Evolutionary conservation across 345 rosid genomes (phyloP), one percentile per base, ranked within the genome.

Genomic region (Populus ilicifolia): DNA sequence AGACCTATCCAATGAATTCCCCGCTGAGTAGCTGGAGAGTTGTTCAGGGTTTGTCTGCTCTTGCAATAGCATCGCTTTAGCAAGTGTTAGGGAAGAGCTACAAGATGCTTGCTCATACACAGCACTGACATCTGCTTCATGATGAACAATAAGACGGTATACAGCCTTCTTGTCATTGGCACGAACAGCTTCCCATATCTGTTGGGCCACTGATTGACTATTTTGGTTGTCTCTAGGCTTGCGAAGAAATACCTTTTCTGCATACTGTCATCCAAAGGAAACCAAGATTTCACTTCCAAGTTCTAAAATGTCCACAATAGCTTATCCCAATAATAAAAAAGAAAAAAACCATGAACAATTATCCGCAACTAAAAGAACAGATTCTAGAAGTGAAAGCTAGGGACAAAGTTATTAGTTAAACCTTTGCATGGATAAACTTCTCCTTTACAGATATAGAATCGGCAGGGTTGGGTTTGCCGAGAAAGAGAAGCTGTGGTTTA

Each of bases 341-440:
- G 11, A 23, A 59, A 10, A 68, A 54, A 76, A 68, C 73, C 68
- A 77, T 39, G 39, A 35, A 25, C 12, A 68, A 46, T 17, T 21
- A 30, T 61, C 25, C 29, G 27, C 72, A 70, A 59, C 30, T 21
- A 41, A 78, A 35, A 61, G 14, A 21, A 67, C 75, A 50, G 6
- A 56, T 39, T n/a, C 30, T 20, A 63, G 74, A 70, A 61, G 68
- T 75, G 39, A 80, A 85, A 59, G 84, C 62, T 61, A 73, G 64
- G 20, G 36, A 5, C 9, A 79, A 13, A 54, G 71, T 72, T 67
- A 65, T 38, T 23, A n/a, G 39, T 44, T 27, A 61, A 68, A 96
- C 99, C 97, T 96, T 96, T 63, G 97, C 94, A 83, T 94, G 99
- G 72, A 96, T 96, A 83, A 90, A 96, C 85, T 94, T 94, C 89